Evolutionary conservation across 1,284 basidiomycete species (phyloP).

Genomic region (Anthracocystis panici-leucophaei): DNA sequence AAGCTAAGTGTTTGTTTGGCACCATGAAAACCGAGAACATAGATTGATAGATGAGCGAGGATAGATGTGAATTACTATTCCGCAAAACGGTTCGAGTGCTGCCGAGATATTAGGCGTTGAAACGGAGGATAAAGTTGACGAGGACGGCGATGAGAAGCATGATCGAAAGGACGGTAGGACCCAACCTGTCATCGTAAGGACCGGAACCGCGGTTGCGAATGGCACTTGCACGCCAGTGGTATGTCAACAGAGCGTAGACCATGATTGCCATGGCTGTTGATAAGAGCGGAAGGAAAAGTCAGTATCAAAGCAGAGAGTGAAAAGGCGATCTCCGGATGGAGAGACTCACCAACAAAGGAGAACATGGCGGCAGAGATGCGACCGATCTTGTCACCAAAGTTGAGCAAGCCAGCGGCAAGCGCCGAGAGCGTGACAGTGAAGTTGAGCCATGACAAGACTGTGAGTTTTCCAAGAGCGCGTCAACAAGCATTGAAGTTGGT

Average conservation of each 20-base stretch:
- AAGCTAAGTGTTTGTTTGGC: too few species aligned
- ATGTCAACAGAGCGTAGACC: constrained; percentile 93
- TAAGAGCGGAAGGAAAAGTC: background rate
- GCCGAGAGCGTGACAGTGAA: constrained; percentile 69
- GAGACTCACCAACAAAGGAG: constrained; percentile 82
- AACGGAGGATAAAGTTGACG: constrained; percentile 69
- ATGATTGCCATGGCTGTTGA: constrained; percentile 90
- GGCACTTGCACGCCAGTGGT: constrained; percentile 93
- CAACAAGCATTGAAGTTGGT: too few species aligned
- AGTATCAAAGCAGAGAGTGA: background rate
- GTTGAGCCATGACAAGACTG: constrained; percentile 70
- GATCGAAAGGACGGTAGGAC: constrained; percentile 68
- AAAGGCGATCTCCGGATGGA: background rate
- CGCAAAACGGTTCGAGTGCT: too few species aligned
- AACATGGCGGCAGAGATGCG: constrained; percentile 93
- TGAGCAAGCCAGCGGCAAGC: constrained; percentile 68
- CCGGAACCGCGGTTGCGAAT: constrained; percentile 91
- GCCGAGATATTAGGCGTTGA: constrained; percentile 43
- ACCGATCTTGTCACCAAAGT: constrained; percentile 75
- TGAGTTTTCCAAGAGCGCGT: background rate
- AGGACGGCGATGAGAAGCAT: constrained; percentile 68
- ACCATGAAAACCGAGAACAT: background rate
- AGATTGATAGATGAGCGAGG: background rate
- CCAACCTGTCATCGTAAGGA: constrained; percentile 93
- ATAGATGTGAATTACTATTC: too few species aligned